Evolutionary conservation across 2,329 filamentous ascomycete genomes (phyloP), one percentile per base, ranked within the genome.

Genomic region (Penicillium sp.): DNA sequence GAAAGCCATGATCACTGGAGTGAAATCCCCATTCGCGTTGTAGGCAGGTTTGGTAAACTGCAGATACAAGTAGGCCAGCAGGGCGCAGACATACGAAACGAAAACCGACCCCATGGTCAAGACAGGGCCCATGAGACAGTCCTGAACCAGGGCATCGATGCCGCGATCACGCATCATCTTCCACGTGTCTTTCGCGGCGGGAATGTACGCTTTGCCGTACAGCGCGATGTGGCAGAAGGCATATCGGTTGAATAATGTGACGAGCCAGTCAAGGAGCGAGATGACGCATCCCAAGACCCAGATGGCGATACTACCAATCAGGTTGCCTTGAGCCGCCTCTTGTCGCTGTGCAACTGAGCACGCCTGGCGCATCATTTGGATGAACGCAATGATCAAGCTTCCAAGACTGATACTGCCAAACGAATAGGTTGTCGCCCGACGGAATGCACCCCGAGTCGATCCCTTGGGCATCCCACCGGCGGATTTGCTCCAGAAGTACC

Each of bases 211-310:
- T 70, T 95, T 95, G 16, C 92, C 92, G 67, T 96, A 96, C 0
- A 96, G 79, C 0, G 92, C 91, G 65, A 97, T 95, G 67, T 96
- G 90, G 27, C 86, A 91, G 72, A 95, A 96, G 0, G 91, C 91
- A 62, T 95, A 96, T 62, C 90, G 85, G 74, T 97, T 97, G 74
- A 96, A 79, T 65, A 96, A 94, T 58, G 90, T 80, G 0, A 94
- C 84, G 0, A 87, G 87, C 91, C 92, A 96, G 60, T 96, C 84
- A 2, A 96, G 74, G 2, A 96, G 65, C 2, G 81, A 76, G 50
- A 96, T 85, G 42, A 96, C 67, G 68, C 90, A 96, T 11, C 86
- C 82, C 1, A 95, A 73, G 44, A 90, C 69, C 69, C 90, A 95
- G 69, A 90, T 89, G 25, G 89, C 66, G 47, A 89, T 82, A 36